These are phyloP conservation scores for Corinectria fuckeliana DNA, from an alignment of 2,329 filamentous ascomycete genomes.

Conservation along the genomic window DNA sequence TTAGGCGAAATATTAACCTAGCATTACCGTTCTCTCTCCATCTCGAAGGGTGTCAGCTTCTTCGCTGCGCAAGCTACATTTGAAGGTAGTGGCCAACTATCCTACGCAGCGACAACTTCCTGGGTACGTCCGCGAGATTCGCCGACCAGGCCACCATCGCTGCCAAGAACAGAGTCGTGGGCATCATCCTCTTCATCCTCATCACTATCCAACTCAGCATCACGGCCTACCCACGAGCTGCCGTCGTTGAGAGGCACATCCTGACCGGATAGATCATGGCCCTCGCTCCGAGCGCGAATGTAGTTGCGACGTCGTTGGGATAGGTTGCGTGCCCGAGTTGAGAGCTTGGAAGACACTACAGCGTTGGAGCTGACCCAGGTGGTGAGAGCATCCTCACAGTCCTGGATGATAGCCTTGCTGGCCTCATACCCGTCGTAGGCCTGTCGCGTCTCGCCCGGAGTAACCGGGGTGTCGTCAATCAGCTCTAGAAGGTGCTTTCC, in stretches of 20 bases:
- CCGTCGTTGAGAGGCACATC: conserved; percentile 79
- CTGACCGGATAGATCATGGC: conserved; percentile 82
- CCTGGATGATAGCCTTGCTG: conserved; percentile 98
- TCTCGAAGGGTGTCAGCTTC: not conserved
- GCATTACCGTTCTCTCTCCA: not conserved
- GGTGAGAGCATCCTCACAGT: conserved; percentile 95
- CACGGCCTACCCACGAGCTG: conserved; percentile 84
- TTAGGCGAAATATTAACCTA: conserved; percentile 22
- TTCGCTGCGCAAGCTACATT: conserved; percentile 5
- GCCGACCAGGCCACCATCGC: conserved; percentile 59
- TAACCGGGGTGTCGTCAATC: conserved; percentile 95
- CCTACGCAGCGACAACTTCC: conserved; percentile 56
- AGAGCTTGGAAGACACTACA: conserved; percentile 85
- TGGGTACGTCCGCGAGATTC: conserved; percentile 64
- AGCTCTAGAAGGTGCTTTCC: conserved; percentile 98
- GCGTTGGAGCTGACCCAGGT: conserved; percentile 96
- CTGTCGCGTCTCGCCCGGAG: conserved; percentile 91
- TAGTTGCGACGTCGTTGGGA: conserved; percentile 83
- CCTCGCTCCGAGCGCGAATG: conserved; percentile 71
- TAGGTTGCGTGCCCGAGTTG: conserved; percentile 83
- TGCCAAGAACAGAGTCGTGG: conserved; percentile 57
- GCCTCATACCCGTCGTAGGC: conserved; percentile 98
- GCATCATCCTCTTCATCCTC: conserved; percentile 67
- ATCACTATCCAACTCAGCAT: conserved; percentile 67
- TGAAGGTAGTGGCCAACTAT: not conserved